phyloP scores from a whole-genome alignment of 495 filamentous ascomycete genomes.

The Aspergillus bertholletiae region DNA sequence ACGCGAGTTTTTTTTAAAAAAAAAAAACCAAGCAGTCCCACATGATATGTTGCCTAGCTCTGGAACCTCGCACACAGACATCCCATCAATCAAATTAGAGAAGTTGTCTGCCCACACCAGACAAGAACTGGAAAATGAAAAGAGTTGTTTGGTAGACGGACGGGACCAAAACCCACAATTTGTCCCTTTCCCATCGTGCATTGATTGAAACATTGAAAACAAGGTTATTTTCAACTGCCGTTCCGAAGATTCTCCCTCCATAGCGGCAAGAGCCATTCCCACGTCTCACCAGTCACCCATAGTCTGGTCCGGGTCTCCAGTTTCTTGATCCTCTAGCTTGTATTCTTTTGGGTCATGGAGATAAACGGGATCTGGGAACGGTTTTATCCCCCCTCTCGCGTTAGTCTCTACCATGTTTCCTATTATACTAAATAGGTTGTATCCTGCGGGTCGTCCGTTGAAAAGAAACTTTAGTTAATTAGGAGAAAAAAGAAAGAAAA shows the following conservation, averaged over 20 bases:
- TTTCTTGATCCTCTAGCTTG: constrained; percentile 1
- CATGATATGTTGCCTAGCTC: not conserved
- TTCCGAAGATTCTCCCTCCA: constrained; percentile 16
- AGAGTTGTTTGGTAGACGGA: not conserved
- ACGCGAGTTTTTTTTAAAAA: too few species aligned
- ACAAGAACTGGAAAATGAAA: not conserved
- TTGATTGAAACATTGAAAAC: constrained; percentile 15
- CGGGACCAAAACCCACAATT: not conserved
- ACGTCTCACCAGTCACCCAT: not conserved
- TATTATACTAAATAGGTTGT: not conserved
- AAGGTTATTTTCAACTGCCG: constrained; percentile 26
- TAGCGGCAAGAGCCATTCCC: not conserved
- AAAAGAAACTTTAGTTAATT: constrained; percentile 1
- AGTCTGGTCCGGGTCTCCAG: not conserved
- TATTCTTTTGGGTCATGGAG: not conserved
- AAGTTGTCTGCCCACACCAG: not conserved
- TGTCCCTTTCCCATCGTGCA: constrained; percentile 2
- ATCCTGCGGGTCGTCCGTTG: constrained; percentile 4
- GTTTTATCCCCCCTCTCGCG: too few species aligned
- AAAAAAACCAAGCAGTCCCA: too few species aligned
- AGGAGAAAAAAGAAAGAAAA: not conserved
- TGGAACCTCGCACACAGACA: not conserved
- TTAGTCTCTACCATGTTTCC: too few species aligned
- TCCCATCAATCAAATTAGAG: not conserved
- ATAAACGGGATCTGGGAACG: not conserved